Conservation (phyloP, 345 rosid genomes). For the Fremontodendron californicum region DNA sequence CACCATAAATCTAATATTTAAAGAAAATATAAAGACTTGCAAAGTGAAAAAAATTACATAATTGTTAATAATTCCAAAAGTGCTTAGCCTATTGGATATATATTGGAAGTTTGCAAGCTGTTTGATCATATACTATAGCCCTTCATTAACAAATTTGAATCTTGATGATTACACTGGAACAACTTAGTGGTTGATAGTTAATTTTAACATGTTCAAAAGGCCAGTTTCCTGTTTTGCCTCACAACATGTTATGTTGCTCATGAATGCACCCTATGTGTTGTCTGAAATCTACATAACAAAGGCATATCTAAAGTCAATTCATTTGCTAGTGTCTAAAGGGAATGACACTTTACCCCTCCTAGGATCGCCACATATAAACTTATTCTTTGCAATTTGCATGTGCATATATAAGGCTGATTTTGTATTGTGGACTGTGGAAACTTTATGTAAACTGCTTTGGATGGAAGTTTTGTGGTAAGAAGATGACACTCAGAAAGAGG, state of each 20-base stretch:
- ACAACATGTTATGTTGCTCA: background rate
- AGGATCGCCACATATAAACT: background rate
- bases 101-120: background rate
- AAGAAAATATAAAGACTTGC: background rate
- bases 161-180: background rate
- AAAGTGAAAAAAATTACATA: background rate
- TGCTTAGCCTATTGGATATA: background rate
- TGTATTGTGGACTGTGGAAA: background rate
- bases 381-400: background rate
- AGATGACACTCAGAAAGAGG: background rate
- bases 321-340: background rate
- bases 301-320: background rate
- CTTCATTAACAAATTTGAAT: background rate
- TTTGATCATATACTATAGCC: background rate
- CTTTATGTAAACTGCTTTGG: background rate
- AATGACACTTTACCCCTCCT: background rate
- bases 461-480: background rate
- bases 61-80: background rate
- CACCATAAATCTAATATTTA: background rate
- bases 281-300: slow-evolving; percentile 2
- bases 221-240: background rate
- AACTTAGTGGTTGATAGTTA: background rate
- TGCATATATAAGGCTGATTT: background rate
- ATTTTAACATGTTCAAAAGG: slow-evolving; percentile 1
- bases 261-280: background rate